phyloP scores from a whole-genome alignment of 2,329 filamentous ascomycete species.

The Hypoxylon sp. region DNA sequence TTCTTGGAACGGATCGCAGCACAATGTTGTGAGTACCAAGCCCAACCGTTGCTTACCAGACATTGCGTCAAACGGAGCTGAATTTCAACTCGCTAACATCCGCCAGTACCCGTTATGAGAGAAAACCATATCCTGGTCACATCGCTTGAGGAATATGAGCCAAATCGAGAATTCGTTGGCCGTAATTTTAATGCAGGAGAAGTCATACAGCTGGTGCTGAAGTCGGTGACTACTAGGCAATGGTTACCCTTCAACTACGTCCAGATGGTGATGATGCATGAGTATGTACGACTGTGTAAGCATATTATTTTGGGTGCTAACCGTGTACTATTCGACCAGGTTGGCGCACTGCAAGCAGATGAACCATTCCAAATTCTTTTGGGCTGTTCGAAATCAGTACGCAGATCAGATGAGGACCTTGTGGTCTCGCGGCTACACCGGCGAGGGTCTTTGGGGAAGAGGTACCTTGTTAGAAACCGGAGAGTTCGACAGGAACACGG shows the following conservation, averaged over 20 bases:
- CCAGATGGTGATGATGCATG: slow-evolving; percentile 97
- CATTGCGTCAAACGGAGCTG: slow-evolving; percentile 4
- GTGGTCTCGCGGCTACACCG: slow-evolving; percentile 79
- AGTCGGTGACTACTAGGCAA: slow-evolving; percentile 71
- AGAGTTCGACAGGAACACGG: slow-evolving; percentile 68
- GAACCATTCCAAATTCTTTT: slow-evolving; percentile 88
- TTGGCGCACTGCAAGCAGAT: slow-evolving; percentile 91
- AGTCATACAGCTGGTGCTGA: slow-evolving; percentile 86
- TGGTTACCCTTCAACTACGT: slow-evolving; percentile 90
- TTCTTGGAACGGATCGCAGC: slow-evolving; percentile 84
- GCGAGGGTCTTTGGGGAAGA: slow-evolving; percentile 86
- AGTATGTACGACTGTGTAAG: slow-evolving; percentile 58
- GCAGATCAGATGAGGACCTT: slow-evolving; percentile 78
- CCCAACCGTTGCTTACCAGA: neutral
- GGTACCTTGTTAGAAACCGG: slow-evolving; percentile 75
- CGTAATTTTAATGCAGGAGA: slow-evolving; percentile 94
- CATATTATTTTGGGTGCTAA: slow-evolving; percentile 21
- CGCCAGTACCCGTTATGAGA: slow-evolving; percentile 76
- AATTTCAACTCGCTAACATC: slow-evolving; percentile 11
- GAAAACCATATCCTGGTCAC: slow-evolving; percentile 75
- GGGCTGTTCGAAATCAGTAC: slow-evolving; percentile 82
- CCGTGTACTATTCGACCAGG: slow-evolving; percentile 51
- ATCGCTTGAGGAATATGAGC: slow-evolving; percentile 84
- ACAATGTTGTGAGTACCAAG: slow-evolving; percentile 72
- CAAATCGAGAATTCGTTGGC: slow-evolving; percentile 86